Percentiles rank a stretch among this genome's conserved stretches.
Conservation (phyloP, 139 green algal genomes). For the Chlamydomonas sp. region DNA sequence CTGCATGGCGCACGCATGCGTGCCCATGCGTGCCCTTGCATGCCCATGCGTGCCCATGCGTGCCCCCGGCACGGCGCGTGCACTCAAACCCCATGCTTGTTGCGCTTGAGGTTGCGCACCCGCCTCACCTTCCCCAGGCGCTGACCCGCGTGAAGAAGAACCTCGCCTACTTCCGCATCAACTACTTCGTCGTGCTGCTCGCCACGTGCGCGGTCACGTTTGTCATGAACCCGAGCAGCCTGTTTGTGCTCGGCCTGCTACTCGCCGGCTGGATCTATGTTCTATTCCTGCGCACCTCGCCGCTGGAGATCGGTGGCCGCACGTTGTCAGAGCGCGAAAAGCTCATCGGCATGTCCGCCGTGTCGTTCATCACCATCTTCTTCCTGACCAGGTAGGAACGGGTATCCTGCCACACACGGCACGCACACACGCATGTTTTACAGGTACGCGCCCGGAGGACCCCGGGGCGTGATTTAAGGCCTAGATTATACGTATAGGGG, state of each 20-base stretch:
- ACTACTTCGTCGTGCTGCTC: constrained; percentile 79
- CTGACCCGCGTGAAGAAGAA: constrained; percentile 75
- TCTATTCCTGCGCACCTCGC: constrained; percentile 64
- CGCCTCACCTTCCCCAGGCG: constrained; percentile 65
- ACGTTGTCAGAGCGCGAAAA: constrained; percentile 80
- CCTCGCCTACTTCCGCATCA: constrained; percentile 82
- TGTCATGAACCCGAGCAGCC: constrained; percentile 58
- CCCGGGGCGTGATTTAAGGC: too few species aligned
- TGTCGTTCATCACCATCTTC: constrained; percentile 80
- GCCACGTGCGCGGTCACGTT: constrained; percentile 54
- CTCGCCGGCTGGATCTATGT: constrained; percentile 74
- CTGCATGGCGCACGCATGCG: too few species aligned
- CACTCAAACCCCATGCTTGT: too few species aligned
- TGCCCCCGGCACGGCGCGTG: too few species aligned
- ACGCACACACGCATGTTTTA: too few species aligned
- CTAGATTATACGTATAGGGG: too few species aligned
- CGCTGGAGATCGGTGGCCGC: constrained; percentile 68
- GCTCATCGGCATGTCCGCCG: constrained; percentile 64
- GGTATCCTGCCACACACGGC: too few species aligned
- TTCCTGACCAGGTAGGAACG: constrained; percentile 88
- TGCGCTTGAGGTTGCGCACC: too few species aligned
- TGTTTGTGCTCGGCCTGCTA: constrained; percentile 71
- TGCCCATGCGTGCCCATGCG: too few species aligned
- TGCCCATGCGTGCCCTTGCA: too few species aligned
- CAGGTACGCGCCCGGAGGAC: too few species aligned